Evolutionary conservation across 495 filamentous ascomycete species (phyloP).

Genomic region (Penicillium cataractarum): DNA sequence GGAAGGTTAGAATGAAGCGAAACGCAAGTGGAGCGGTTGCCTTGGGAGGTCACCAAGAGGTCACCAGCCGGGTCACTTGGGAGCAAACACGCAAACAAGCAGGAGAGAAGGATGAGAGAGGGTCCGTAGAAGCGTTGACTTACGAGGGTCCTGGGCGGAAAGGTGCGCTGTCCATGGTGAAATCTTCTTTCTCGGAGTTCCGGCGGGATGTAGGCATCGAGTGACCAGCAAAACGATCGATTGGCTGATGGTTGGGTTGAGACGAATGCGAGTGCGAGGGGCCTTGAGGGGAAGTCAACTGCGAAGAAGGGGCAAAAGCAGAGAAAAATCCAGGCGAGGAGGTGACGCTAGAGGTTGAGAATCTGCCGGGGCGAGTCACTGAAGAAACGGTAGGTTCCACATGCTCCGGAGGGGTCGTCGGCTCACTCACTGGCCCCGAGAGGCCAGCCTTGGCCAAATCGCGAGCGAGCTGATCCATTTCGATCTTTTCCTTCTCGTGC

Average conservation of each 20-base stretch:
- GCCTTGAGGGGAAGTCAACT: slow-evolving; percentile 65
- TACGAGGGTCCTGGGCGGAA: slow-evolving; percentile 46
- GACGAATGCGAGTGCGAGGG: slow-evolving; percentile 33
- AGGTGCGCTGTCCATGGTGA: slow-evolving; percentile 38
- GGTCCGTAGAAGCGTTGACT: slow-evolving; percentile 28
- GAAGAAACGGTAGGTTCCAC: slow-evolving; percentile 75
- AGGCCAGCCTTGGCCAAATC: slow-evolving; percentile 66
- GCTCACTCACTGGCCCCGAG: slow-evolving; percentile 83
- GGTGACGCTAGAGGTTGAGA: slow-evolving; percentile 79
- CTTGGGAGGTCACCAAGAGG: neutral
- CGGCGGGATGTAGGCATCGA: slow-evolving; percentile 87
- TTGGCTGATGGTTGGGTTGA: slow-evolving; percentile 20
- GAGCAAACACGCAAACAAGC: neutral
- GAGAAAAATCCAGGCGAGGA: slow-evolving; percentile 78
- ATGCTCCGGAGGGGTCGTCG: slow-evolving; percentile 95
- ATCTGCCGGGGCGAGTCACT: slow-evolving; percentile 77
- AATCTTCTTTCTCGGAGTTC: slow-evolving; percentile 54
- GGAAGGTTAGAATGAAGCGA: slow-evolving; percentile 19
- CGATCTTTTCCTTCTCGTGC: slow-evolving; percentile 75
- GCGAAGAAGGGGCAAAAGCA: slow-evolving; percentile 66
- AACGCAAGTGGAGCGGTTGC: slow-evolving; percentile 11
- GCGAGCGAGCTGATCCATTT: slow-evolving; percentile 79
- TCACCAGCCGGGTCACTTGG: neutral
- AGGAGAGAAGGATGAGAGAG: too few species aligned
- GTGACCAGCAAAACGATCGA: slow-evolving; percentile 64